Conservation (phyloP, 202 grass and related monocot species). For the Saccharum hybrid region DNA sequence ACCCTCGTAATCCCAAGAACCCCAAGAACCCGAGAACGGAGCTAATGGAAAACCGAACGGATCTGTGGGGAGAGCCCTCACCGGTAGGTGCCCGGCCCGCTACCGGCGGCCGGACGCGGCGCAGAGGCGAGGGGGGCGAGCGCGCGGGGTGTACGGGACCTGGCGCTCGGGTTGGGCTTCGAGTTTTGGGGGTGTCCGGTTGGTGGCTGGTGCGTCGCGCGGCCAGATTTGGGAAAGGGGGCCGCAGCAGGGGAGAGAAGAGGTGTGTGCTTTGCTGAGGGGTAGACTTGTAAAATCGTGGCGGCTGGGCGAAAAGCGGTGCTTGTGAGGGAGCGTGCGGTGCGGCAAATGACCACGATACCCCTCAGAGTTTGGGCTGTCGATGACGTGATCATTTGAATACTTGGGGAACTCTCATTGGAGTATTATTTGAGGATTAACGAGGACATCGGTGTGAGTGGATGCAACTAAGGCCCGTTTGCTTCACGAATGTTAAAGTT, state of each 20-base stretch:
- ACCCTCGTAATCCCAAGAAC: constrained; percentile 40
- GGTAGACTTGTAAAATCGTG: constrained; percentile 35
- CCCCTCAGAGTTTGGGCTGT: constrained; percentile 4
- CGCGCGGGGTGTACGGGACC: constrained; percentile 4
- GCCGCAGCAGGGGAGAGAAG: background rate
- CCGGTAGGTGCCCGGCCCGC: constrained; percentile 36
- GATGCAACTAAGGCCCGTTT: background rate
- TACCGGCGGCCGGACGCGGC: constrained; percentile 33
- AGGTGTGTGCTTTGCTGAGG: background rate
- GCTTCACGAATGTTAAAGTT: too few relatives aligned
- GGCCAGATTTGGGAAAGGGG: constrained; percentile 58
- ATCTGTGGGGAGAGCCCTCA: constrained; percentile 48
- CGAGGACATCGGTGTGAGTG: constrained; percentile 4
- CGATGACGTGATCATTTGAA: constrained; percentile 42
- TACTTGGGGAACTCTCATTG: background rate
- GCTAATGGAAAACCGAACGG: background rate
- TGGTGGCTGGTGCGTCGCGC: constrained; percentile 57
- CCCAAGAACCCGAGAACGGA: constrained; percentile 31
- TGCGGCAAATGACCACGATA: constrained; percentile 45
- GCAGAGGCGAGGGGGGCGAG: constrained; percentile 29
- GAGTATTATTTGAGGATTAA: background rate
- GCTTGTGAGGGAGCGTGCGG: constrained; percentile 52
- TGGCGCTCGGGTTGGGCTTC: constrained; percentile 25
- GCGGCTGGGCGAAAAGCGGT: constrained; percentile 42
- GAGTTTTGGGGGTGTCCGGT: constrained; percentile 5